A percentile compares a stretch with the other conserved stretches of the same genome.
phyloP scores from a whole-genome alignment of 2,329 filamentous ascomycete species.

The Fusarium liriodendri region DNA sequence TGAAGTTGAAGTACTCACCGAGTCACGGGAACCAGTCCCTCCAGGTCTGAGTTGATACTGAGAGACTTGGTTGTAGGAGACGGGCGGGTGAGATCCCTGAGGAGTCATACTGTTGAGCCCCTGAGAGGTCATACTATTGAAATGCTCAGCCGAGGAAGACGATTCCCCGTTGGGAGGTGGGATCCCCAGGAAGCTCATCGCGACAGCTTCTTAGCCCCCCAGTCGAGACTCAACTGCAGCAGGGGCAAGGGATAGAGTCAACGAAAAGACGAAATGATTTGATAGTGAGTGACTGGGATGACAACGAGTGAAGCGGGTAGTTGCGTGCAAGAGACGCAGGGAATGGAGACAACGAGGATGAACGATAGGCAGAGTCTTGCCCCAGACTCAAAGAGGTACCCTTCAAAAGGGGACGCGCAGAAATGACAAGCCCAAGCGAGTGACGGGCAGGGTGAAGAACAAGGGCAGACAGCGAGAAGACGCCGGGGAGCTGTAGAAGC shows the following conservation, averaged over 20 bases:
- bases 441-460: constrained; percentile 17
- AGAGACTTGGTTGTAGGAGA: constrained; percentile 16
- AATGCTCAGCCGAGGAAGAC: constrained; percentile 30
- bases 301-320: background rate
- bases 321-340: constrained; percentile 7
- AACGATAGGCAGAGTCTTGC: constrained; percentile 20
- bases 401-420: background rate
- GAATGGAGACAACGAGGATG: constrained; percentile 19
- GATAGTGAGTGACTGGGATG: background rate
- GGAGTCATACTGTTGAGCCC: constrained; percentile 2
- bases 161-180: constrained; percentile 25
- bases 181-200: constrained; percentile 21
- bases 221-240: background rate
- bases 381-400: constrained; percentile 7
- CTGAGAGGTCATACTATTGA: background rate
- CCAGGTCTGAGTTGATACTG: constrained; percentile 26
- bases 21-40: constrained; percentile 42
- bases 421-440: constrained; percentile 23
- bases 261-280: background rate
- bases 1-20: constrained; percentile 35
- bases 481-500: constrained; percentile 36
- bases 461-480: constrained; percentile 3
- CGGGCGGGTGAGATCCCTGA: constrained; percentile 16
- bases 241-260: background rate
- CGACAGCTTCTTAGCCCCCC: background rate